phyloP scores from a whole-genome alignment of 2,329 filamentous ascomycete genomes.

The Hypoxylon sp. region DNA sequence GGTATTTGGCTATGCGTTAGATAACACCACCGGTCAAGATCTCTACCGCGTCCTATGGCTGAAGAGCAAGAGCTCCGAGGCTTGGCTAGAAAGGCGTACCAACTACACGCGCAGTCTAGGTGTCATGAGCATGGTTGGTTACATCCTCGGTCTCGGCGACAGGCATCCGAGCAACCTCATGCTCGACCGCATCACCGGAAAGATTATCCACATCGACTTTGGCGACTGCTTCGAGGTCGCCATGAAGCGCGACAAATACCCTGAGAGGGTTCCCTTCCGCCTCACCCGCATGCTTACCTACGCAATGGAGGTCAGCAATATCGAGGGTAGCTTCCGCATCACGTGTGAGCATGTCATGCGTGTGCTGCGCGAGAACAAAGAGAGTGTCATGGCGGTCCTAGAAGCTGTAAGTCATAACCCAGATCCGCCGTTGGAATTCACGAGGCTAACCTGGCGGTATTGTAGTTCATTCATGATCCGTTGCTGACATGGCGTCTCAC shows the following conservation, averaged over 20 bases:
- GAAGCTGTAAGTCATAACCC: slow-evolving; percentile 80
- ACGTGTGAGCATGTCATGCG: slow-evolving; percentile 99
- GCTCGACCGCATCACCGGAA: slow-evolving; percentile 94
- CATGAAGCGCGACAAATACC: slow-evolving; percentile 99
- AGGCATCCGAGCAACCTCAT: slow-evolving; percentile 97
- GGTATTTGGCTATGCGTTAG: slow-evolving; percentile 97
- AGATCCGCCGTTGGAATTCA: not conserved
- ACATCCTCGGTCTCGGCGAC: slow-evolving; percentile 95
- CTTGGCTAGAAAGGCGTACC: slow-evolving; percentile 97
- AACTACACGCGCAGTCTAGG: slow-evolving; percentile 97
- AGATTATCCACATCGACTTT: slow-evolving; percentile 98
- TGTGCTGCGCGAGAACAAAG: slow-evolving; percentile 94
- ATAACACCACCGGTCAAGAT: slow-evolving; percentile 99
- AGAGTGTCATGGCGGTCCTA: slow-evolving; percentile 96
- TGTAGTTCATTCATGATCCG: slow-evolving; percentile 97
- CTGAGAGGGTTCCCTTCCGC: slow-evolving; percentile 96
- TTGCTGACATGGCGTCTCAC: slow-evolving; percentile 95
- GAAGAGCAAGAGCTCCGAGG: slow-evolving; percentile 97
- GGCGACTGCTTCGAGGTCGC: slow-evolving; percentile 99
- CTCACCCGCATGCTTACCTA: slow-evolving; percentile 99
- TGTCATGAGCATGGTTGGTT: slow-evolving; percentile 99
- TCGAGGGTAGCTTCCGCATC: slow-evolving; percentile 97
- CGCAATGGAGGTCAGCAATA: slow-evolving; percentile 99
- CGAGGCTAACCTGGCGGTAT: slow-evolving; percentile 30
- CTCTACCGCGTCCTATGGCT: slow-evolving; percentile 98